phyloP scores from a whole-genome alignment of 176 grass and related monocot species.

The Secale cereale region DNA sequence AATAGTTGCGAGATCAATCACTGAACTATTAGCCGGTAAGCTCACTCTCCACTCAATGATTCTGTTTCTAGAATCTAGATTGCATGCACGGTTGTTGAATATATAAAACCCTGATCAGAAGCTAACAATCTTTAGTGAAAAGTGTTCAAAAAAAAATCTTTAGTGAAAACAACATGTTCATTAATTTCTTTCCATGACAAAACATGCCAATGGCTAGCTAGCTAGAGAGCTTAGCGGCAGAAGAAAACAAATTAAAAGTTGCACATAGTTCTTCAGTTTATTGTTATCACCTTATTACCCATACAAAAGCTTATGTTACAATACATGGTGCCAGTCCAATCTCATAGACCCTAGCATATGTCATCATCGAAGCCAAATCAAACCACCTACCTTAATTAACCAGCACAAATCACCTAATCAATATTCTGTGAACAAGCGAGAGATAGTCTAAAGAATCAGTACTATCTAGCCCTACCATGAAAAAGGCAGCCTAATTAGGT shows the following conservation, averaged over 20 bases:
- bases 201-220: background rate
- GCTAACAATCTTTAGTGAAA: background rate
- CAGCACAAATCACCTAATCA: background rate
- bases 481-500: conserved; percentile 35
- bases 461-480: background rate
- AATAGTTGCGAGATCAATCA: background rate
- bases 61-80: conserved; percentile 35
- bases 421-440: background rate
- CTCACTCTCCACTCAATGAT: background rate
- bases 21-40: conserved; percentile 37
- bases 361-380: background rate
- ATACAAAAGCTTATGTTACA: background rate
- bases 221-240: background rate
- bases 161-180: background rate
- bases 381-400: background rate
- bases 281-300: background rate
- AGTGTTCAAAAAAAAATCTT: too few species aligned
- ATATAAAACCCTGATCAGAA: background rate
- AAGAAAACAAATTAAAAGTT: background rate
- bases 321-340: too few species aligned
- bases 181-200: background rate
- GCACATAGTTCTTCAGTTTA: background rate
- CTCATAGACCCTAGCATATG: background rate
- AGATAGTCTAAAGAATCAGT: background rate
- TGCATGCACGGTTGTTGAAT: background rate